phyloP scores from a whole-genome alignment of 2,329 filamentous ascomycete genomes.

The Monilinia polystroma region DNA sequence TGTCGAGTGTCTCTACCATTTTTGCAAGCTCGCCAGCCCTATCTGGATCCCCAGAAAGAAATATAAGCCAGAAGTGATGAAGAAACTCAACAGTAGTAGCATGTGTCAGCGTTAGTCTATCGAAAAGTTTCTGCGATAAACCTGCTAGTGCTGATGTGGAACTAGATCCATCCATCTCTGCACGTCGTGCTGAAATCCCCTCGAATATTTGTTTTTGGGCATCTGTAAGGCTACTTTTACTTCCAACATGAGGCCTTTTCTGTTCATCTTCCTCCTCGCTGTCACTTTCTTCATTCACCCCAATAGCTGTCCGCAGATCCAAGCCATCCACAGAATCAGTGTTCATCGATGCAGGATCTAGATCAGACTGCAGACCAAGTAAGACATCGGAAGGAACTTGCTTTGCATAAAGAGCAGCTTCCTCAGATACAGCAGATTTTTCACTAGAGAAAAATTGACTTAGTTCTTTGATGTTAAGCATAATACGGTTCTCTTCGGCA shows the following conservation, averaged over 20 bases:
- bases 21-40: constrained; percentile 78
- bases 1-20: constrained; percentile 76
- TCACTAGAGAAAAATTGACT: constrained; percentile 73
- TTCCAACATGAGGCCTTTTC: constrained; percentile 62
- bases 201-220: constrained; percentile 67
- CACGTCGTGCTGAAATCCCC: constrained; percentile 61
- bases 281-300: constrained; percentile 68
- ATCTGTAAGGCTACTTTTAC: constrained; percentile 61
- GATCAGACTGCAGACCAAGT: constrained; percentile 59
- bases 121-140: constrained; percentile 53
- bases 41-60: constrained; percentile 81
- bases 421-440: constrained; percentile 43
- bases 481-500: constrained; percentile 71
- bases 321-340: constrained; percentile 51
- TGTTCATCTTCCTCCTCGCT: constrained; percentile 60
- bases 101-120: constrained; percentile 72
- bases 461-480: constrained; percentile 86
- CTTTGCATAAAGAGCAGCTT: constrained; percentile 56
- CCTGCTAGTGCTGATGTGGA: constrained; percentile 41
- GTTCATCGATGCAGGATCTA: constrained; percentile 50
- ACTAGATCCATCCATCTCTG: constrained; percentile 53
- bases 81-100: constrained; percentile 93
- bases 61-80: constrained; percentile 95
- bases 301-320: constrained; percentile 63
- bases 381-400: constrained; percentile 71